phyloP scores from a whole-genome alignment of 306 rosid genomes.

The Argentina anserina region DNA sequence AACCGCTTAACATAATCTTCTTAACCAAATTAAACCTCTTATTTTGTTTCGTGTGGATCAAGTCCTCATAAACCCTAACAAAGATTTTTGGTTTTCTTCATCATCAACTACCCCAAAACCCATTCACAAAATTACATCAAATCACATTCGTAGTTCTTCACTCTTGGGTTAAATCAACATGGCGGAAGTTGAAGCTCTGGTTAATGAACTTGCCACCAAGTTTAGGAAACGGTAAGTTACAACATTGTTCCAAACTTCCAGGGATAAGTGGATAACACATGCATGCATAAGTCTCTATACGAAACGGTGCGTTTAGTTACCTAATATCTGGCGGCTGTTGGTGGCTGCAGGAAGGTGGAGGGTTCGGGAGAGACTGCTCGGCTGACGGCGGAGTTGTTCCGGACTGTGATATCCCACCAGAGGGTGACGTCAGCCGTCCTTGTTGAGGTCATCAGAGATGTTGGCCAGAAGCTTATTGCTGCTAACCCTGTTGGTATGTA shows the following conservation, averaged over 20 bases:
- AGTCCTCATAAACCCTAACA: neutral
- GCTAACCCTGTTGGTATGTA: conserved; percentile 16
- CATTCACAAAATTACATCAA: too few relatives aligned
- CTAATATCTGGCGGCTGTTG: neutral
- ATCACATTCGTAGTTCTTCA: neutral
- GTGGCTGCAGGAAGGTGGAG: conserved; percentile 5
- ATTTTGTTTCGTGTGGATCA: neutral
- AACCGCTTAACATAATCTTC: neutral
- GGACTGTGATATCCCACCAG: neutral
- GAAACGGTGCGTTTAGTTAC: neutral
- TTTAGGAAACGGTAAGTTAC: conserved; percentile 5
- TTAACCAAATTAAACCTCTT: neutral
- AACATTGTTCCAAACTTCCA: too few relatives aligned
- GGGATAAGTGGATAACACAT: too few relatives aligned
- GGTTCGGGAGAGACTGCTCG: conserved; percentile 8
- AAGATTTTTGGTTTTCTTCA: neutral
- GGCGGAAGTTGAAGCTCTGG: conserved; percentile 12
- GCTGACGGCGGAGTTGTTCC: conserved; percentile 13
- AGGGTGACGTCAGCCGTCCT: conserved; percentile 13
- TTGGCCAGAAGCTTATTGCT: conserved; percentile 11
- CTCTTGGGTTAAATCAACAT: neutral
- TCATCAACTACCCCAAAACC: neutral
- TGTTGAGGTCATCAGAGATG: conserved; percentile 2
- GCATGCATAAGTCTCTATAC: neutral
- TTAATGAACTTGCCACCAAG: conserved; percentile 5